phyloP scores from a whole-genome alignment of 805 yeast genomes.

The Isabelozyma pseudorhagii region DNA sequence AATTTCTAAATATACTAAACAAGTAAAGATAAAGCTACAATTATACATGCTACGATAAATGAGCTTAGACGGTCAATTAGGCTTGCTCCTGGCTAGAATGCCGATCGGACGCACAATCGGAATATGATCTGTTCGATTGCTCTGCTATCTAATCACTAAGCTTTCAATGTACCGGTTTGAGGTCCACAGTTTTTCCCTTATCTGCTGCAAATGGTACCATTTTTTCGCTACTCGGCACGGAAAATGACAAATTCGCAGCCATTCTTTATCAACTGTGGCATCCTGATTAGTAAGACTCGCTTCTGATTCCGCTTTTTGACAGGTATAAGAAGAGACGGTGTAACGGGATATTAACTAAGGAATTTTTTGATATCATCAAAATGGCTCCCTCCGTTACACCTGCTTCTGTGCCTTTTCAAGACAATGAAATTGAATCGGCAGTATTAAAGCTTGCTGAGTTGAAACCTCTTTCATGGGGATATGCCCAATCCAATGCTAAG shows the following conservation, averaged over 20 bases:
- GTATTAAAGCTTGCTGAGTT: conserved; percentile 11
- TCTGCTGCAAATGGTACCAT: too few relatives aligned
- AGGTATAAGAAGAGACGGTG: too few relatives aligned
- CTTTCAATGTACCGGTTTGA: too few relatives aligned
- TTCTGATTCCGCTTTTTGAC: not conserved
- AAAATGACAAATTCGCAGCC: not conserved
- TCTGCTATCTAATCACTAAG: too few relatives aligned
- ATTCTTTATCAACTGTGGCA: not conserved
- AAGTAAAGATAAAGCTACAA: too few relatives aligned
- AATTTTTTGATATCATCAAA: not conserved
- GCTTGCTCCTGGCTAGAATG: too few relatives aligned
- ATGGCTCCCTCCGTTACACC: not conserved
- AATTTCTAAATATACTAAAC: too few relatives aligned
- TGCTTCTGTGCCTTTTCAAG: not conserved
- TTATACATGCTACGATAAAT: too few relatives aligned
- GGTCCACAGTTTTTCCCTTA: not conserved
- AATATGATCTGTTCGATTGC: too few relatives aligned
- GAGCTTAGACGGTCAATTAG: too few relatives aligned
- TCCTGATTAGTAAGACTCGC: not conserved
- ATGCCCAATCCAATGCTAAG: not conserved
- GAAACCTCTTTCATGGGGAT: conserved; percentile 12
- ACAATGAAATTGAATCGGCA: conserved; percentile 11
- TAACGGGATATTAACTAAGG: not conserved
- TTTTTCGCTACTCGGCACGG: not conserved
- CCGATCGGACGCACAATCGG: too few relatives aligned